Evolutionary conservation across 352 stramenopile species (phyloP).

Genomic region (Aphanomyces astaci): DNA sequence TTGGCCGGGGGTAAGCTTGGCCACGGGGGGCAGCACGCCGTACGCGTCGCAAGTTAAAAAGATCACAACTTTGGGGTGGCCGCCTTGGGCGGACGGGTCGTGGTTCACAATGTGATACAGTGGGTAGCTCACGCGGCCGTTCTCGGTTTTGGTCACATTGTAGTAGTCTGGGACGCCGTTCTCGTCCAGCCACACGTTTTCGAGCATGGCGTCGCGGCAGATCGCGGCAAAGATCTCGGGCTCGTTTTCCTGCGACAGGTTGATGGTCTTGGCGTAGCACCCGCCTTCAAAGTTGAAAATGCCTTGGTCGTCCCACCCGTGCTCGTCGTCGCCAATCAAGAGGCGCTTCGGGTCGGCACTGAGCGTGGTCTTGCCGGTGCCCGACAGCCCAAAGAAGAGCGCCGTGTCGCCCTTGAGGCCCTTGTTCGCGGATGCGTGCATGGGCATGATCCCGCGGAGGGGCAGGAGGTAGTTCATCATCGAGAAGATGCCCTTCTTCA

Average conservation of each 20-base stretch:
- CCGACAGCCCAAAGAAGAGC: conserved; percentile 54
- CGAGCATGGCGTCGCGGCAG: conserved; percentile 39
- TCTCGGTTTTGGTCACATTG: conserved; percentile 51
- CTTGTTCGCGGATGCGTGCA: conserved; percentile 58
- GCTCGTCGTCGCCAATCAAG: conserved; percentile 92
- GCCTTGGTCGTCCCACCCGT: conserved; percentile 61
- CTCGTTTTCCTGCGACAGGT: conserved; percentile 89
- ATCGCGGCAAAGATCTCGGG: conserved; percentile 89
- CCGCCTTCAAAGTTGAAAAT: conserved; percentile 98
- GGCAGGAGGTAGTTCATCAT: conserved; percentile 67
- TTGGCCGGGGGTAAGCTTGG: conserved; percentile 86
- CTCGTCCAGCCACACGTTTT: conserved; percentile 48
- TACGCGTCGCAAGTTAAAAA: conserved; percentile 96
- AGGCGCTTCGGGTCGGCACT: conserved; percentile 78
- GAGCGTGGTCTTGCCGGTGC: conserved; percentile 90
- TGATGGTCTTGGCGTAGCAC: conserved; percentile 97
- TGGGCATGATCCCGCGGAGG: conserved; percentile 50
- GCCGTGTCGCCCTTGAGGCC: conserved; percentile 38
- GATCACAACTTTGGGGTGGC: conserved; percentile 84
- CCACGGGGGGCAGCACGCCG: conserved; percentile 91
- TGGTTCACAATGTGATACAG: conserved; percentile 54
- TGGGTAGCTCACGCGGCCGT: conserved; percentile 46
- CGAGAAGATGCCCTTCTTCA: conserved; percentile 67
- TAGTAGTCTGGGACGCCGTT: conserved; percentile 44
- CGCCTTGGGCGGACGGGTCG: conserved; percentile 35